These are phyloP conservation scores for Zelopaecilomyces penicillatus DNA, from an alignment of 2,329 filamentous ascomycete species.

Conservation along the genomic window DNA sequence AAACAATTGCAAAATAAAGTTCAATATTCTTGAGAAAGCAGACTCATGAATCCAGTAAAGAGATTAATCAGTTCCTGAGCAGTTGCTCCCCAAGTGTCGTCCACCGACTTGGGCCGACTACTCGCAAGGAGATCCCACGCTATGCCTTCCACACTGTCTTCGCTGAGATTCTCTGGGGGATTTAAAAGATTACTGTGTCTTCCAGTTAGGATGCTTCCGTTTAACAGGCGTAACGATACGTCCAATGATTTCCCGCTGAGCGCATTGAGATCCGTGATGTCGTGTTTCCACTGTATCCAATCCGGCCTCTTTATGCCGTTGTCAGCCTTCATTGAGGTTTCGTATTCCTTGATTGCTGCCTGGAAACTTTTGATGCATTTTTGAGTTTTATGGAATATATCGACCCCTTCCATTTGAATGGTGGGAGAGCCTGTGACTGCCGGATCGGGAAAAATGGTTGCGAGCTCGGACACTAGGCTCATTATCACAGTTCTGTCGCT, in stretches of 20 bases:
- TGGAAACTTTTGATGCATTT: constrained; percentile 13
- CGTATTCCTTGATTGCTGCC: constrained; percentile 15
- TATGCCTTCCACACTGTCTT: constrained; percentile 21
- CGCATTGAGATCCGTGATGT: constrained; percentile 20
- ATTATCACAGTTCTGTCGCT: background rate
- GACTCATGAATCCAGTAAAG: constrained; percentile 15
- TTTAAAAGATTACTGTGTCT: background rate
- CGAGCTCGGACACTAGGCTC: background rate
- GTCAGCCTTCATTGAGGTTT: constrained; percentile 12
- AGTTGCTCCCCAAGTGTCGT: constrained; percentile 24
- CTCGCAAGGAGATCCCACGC: constrained; percentile 25
- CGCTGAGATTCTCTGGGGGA: constrained; percentile 8
- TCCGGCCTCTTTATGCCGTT: constrained; percentile 16
- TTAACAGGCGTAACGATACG: constrained; percentile 16
- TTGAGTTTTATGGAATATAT: constrained; percentile 2
- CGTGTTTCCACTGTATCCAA: constrained; percentile 25
- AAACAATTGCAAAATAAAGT: no score
- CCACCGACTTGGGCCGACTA: constrained; percentile 11
- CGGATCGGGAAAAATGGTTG: background rate
- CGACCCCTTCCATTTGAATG: background rate
- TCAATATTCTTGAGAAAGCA: constrained; percentile 9
- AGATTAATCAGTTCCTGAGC: constrained; percentile 20
- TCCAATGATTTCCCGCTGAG: constrained; percentile 19
- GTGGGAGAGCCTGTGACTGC: background rate
- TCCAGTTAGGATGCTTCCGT: constrained; percentile 16